phyloP scores from a whole-genome alignment of 176 grass and related monocot species.

The Oryza meyeriana region DNA sequence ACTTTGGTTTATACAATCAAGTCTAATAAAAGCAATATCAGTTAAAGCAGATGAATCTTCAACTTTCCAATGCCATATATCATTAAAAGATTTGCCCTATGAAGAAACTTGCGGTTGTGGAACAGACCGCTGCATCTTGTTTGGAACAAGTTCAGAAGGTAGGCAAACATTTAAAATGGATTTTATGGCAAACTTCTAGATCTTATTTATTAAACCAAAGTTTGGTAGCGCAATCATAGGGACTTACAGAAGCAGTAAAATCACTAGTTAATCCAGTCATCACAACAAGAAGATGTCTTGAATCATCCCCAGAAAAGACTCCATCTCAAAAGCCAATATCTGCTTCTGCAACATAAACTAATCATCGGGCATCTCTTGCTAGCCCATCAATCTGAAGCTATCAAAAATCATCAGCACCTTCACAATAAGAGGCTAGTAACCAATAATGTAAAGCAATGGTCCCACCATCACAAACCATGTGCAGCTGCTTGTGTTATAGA shows the following conservation, averaged over 20 bases:
- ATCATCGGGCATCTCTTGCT: slow-evolving; percentile 16
- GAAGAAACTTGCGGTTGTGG: slow-evolving; percentile 76
- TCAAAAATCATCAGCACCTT: slow-evolving; percentile 42
- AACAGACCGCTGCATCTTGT: slow-evolving; percentile 19
- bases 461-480: slow-evolving; percentile 71
- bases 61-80: no score
- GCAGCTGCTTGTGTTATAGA: slow-evolving; percentile 59
- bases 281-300: slow-evolving; percentile 63
- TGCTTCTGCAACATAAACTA: slow-evolving; percentile 44
- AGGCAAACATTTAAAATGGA: background rate
- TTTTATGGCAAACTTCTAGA: background rate
- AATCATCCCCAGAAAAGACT: slow-evolving; percentile 62
- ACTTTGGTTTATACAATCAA: no score
- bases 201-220: slow-evolving; percentile 22
- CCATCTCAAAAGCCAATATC: slow-evolving; percentile 31
- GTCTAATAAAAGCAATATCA: no score
- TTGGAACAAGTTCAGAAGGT: slow-evolving; percentile 21
- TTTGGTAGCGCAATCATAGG: background rate
- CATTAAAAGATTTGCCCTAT: slow-evolving; percentile 4
- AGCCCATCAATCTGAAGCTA: slow-evolving; percentile 16
- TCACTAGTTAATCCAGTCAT: slow-evolving; percentile 91
- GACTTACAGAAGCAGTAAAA: slow-evolving; percentile 78
- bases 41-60: no score
- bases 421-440: slow-evolving; percentile 59
- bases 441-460: slow-evolving; percentile 96